phyloP scores from a whole-genome alignment of 352 stramenopile genomes.

The Globisporangium alternatum region DNA sequence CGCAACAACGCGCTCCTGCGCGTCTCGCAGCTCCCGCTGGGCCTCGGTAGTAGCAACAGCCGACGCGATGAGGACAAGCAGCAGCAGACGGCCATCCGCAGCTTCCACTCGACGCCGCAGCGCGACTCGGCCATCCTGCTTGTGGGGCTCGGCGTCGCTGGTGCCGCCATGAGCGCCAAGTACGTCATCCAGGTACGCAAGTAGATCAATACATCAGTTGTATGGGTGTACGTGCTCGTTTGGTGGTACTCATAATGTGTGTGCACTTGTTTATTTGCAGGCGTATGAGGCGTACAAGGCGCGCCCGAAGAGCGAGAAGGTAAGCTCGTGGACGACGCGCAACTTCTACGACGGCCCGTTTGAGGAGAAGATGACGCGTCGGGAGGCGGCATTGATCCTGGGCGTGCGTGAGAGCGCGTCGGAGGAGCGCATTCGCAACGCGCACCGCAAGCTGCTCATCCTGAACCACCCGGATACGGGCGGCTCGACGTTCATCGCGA shows the following conservation, averaged over 20 bases:
- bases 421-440: slow-evolving; percentile 96
- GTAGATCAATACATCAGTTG: not conserved
- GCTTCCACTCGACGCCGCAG: slow-evolving; percentile 63
- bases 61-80: slow-evolving; percentile 6
- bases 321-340: slow-evolving; percentile 71
- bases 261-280: slow-evolving; percentile 17
- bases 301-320: slow-evolving; percentile 56
- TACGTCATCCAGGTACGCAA: slow-evolving; percentile 61
- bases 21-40: slow-evolving; percentile 7
- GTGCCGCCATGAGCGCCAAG: slow-evolving; percentile 67
- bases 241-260: not conserved
- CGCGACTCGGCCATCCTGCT: slow-evolving; percentile 64
- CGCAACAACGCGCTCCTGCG: slow-evolving; percentile 11
- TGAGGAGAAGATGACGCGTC: slow-evolving; percentile 98
- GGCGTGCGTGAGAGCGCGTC: slow-evolving; percentile 96
- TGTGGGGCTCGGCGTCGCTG: slow-evolving; percentile 63
- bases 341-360: slow-evolving; percentile 97
- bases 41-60: not conserved
- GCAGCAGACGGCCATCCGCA: slow-evolving; percentile 24
- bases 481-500: slow-evolving; percentile 97
- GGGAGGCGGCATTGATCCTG: slow-evolving; percentile 98
- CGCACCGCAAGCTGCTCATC: slow-evolving; percentile 97
- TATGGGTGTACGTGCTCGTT: not conserved
- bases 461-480: slow-evolving; percentile 99
- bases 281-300: slow-evolving; percentile 76